Conservation (phyloP, 495 filamentous ascomycete genomes). For the Aspergillus coremiiformis region DNA sequence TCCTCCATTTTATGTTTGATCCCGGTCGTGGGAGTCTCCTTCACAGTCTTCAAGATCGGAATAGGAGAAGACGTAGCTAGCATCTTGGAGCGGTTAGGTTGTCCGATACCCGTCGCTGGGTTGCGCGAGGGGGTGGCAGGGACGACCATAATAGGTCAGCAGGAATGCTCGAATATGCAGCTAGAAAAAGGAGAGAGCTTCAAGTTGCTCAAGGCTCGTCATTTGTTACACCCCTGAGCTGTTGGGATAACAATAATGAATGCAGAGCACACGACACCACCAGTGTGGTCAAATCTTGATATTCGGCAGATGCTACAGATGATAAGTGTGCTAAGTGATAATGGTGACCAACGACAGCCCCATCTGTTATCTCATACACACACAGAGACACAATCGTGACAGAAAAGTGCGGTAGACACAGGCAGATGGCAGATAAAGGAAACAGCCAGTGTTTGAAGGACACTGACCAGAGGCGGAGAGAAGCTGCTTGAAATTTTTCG, state of each 20-base stretch:
- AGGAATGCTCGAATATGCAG: constrained; percentile 7
- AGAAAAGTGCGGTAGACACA: background rate
- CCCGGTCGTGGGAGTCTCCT: constrained; percentile 15
- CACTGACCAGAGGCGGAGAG: constrained; percentile 7
- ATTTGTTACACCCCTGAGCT: constrained; percentile 11
- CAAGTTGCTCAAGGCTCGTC: constrained; percentile 13
- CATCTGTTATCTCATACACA: constrained; percentile 11
- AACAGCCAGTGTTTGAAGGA: background rate
- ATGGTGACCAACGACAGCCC: background rate
- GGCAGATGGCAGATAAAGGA: background rate
- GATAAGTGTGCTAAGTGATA: background rate
- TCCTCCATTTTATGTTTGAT: constrained; percentile 39
- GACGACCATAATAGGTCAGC: constrained; percentile 34
- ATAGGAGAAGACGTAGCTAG: constrained; percentile 28
- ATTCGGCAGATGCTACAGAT: constrained; percentile 12
- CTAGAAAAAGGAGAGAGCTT: constrained; percentile 2
- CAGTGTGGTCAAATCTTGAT: background rate
- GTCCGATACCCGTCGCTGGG: constrained; percentile 21
- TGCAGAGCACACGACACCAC: constrained; percentile 18
- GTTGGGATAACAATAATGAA: constrained; percentile 3
- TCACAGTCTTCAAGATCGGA: constrained; percentile 39
- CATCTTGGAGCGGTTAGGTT: constrained; percentile 28
- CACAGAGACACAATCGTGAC: background rate
- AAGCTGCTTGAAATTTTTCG: constrained; percentile 12
- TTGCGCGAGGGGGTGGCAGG: constrained; percentile 32